Base-by-base conservation (phyloP, 225 moss, liverwort and hornwort genomes). In the Polytrichum commune region DNA sequence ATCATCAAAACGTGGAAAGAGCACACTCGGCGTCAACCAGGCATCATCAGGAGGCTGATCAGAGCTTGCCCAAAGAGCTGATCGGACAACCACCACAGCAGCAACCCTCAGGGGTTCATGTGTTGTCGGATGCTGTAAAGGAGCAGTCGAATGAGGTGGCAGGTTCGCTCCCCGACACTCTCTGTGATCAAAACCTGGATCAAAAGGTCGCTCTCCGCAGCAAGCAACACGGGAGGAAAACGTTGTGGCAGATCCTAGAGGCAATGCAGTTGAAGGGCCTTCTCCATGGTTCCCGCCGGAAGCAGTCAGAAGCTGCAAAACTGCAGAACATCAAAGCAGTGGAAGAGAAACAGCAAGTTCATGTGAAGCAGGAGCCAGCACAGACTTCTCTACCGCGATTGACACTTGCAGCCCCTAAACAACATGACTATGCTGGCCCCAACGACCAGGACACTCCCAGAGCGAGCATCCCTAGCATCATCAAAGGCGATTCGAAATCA, bases 171-270 rank as follows among this genome's bases (percentile, higher is more conserved):
- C 32, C 68, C 69, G 74, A 79, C 35, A 57, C 58, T 25, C 58
- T 66, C 18, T 29, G 29, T 55, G 75, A 57, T 29, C 58, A 24
- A 20, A 64, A 60, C 61, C 27, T 27, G 67, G 77, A 78, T 2
- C 70, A 32, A 19, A 75, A 73, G 77, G 80, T 70, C 7, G 56
- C 67, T 23, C 75, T 19, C 28, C 73, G 85, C 26, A 81, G 76
- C 65, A 65, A 62, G 1, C 70, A 81, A 4, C 84, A 78, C 32
- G 86, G 86, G 9, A 72, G 80, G 63, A 73, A 75, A 46, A 85
- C 79, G 1, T 67, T 88, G 32, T 82, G 88, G 79, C 88, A 88
- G 6, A 88, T 88, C 75, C 82, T 88, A 19, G 88, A 88, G 66
- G 82, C 80, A 7, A 82, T 88, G 82, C 88, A 88, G 66, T 80